A percentile compares a stretch with the other conserved stretches of the same genome.
phyloP scores from a whole-genome alignment of 2,329 filamentous ascomycete genomes.

The Ceratocystis cubensis region DNA sequence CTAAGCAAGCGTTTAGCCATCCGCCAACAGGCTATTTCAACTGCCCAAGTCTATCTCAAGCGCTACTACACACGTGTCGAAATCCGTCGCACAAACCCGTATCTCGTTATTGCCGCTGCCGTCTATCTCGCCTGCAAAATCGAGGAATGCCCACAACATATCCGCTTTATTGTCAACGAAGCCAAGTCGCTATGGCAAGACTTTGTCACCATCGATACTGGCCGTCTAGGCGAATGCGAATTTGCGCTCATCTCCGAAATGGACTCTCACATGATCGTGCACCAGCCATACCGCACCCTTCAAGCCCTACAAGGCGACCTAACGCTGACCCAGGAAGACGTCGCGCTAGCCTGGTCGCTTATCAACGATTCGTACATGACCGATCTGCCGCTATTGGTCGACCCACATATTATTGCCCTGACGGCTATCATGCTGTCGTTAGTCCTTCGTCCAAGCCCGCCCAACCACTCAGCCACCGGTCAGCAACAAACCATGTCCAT shows the following conservation, averaged over 20 bases:
- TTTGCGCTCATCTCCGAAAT: conserved; percentile 87
- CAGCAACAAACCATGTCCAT: conserved; percentile 31
- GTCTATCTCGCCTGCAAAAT: conserved; percentile 95
- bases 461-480: conserved; percentile 12
- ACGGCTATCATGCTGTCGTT: conserved; percentile 74
- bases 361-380: conserved; percentile 91
- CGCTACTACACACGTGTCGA: conserved; percentile 87
- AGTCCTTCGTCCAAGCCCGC: conserved; percentile 53
- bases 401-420: conserved; percentile 80
- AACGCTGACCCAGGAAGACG: conserved; percentile 63
- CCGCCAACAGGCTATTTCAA: conserved; percentile 84
- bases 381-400: conserved; percentile 71
- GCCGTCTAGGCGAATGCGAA: conserved; percentile 84
- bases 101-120: conserved; percentile 82
- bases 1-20: conserved; percentile 73
- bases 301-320: conserved; percentile 58
- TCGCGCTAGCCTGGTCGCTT: conserved; percentile 63
- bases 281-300: conserved; percentile 80
- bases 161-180: conserved; percentile 77
- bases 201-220: conserved; percentile 60
- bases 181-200: conserved; percentile 77
- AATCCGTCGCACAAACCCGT: conserved; percentile 84
- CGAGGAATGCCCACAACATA: conserved; percentile 95
- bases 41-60: conserved; percentile 87
- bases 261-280: conserved; percentile 76